Base-by-base conservation (phyloP, 352 stramenopile genomes). In the Phytophthora nicotianae region DNA sequence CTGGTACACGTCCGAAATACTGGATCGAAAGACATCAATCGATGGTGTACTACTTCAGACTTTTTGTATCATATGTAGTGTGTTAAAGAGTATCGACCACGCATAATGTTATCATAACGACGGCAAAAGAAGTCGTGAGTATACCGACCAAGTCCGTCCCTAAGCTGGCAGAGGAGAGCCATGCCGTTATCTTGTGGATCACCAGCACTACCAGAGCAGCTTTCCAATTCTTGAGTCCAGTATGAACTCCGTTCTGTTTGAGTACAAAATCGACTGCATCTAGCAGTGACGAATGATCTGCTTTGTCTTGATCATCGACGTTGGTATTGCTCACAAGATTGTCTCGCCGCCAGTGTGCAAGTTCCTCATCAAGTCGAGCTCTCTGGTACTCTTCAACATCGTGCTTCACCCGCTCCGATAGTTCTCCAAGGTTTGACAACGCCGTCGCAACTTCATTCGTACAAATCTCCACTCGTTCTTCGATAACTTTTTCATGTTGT, bases 151-250 rank as follows among this genome's bases (percentile, higher is more conserved):
- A 51, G n/a, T 56, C 51, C 14, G 24, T 20, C 1, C 41, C 59
- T 26, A 47, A 51, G 26, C 35, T 67, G 17, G 43, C 50, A 17
- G 50, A 47, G 5, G 59, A 67, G 20, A 67, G 17, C 50, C 59
- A 62, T 8, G 59, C 43, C 16, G 58, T 51, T 8, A 46, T 33
- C 21, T 67, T 62, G 43, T 62, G 59, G 21, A 56, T 26, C n/a
- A 56, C 23, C 14, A 62, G 42, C 41, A 62, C 43, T 5, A 48
- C 24, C 33, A 67, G 42, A 27, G 50, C 51, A 11, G 35, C 26
- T 56, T 37, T 43, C 59, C 50, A 67, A 23, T 67, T 67, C 45
- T 54, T 56, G 51, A 56, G 46, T 1, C 59, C 59, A 45, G 20
- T 50, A 7, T 16, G 20, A 32, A 62, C 19, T 45, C 42, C 51